Evolutionary conservation across 139 green algal species (phyloP).

Genomic region (Chlorella sp.): DNA sequence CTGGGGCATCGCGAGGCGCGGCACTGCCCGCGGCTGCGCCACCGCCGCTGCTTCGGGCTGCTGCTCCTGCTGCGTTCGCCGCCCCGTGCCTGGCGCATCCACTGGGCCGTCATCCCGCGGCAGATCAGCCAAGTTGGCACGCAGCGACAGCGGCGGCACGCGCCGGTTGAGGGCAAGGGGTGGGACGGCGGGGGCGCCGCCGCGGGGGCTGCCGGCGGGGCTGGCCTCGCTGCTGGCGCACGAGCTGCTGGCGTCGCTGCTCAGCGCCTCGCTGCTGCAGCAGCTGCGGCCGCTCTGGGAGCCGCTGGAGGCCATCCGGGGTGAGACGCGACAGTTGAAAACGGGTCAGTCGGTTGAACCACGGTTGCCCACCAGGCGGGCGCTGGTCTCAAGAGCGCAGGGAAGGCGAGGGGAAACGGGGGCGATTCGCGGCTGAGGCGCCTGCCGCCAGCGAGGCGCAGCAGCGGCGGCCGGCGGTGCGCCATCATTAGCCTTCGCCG

Average conservation of each 20-base stretch:
- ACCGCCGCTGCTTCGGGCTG: not conserved
- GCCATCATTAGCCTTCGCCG: no score
- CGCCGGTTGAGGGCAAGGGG: not conserved
- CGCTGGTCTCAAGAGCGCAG: no score
- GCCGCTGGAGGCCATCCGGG: not conserved
- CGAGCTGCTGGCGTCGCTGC: not conserved
- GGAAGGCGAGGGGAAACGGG: no score
- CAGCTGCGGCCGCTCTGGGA: not conserved
- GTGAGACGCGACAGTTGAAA: not conserved
- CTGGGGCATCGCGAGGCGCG: no score
- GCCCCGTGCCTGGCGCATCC: not conserved
- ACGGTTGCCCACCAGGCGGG: no score
- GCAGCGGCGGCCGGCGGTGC: no score
- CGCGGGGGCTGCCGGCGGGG: not conserved
- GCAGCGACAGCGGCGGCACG: not conserved
- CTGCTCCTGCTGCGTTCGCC: not conserved
- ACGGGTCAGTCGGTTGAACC: no score
- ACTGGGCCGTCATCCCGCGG: not conserved
- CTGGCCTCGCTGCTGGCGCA: not conserved
- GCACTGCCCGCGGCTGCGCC: no score
- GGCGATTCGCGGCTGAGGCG: no score
- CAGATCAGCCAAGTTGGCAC: conserved; percentile 5
- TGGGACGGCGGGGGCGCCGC: not conserved
- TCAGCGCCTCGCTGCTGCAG: not conserved
- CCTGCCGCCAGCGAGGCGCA: no score